Base-by-base conservation (phyloP, 768 basidiomycete genomes). In the Russula abietina region DNA sequence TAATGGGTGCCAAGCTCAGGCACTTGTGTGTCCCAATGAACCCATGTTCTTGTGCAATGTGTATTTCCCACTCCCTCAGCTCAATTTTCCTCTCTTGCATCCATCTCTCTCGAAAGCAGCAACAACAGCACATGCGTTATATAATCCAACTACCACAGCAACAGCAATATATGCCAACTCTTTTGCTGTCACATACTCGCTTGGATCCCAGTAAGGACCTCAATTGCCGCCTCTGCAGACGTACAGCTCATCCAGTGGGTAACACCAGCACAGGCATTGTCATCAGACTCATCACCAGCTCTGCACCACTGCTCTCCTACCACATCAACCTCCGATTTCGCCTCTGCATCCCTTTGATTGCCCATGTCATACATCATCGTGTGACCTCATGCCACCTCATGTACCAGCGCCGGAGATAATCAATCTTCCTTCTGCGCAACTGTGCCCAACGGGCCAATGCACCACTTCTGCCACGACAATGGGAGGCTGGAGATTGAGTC, bases 231-330 rank as follows among this genome's bases (percentile, higher is more conserved):
- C 53, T 46, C 59, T 53, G 11, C 71, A 62, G 48, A 51, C 61
- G 12, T 69, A 69, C 53, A 55, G 67, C 17, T 39, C 63, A 43
- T 36, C 55, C 26, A 22, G 60, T 10, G 66, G 57, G 1, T 64
- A 65, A 11, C 70, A 70, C 58, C 75, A 75, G 51, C 70, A 73
- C 50, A 68, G 71, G 33, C 72, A 73, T 54, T 73, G 73, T 59
- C 73, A 75, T n/a, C n/a, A n/a, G n/a, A n/a, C n/a, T 36, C 71
- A 73, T 54, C 75, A 72, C 65, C 6, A 60, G 26, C 45, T 62
- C 60, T 41, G 59, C 53, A 36, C 65, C 68, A 12, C 60, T 57
- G 6, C 54, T 60, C 28, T 55, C 50, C 57, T 58, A 28, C 58
- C 63, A 26, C 61, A 30, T 30, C 28, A 66, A 9, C 55, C 66